Percentiles rank a stretch among this genome's conserved stretches.
These are phyloP conservation scores for Aspergillus coremiiformis DNA, from an alignment of 495 filamentous ascomycete species.

Conservation along the genomic window DNA sequence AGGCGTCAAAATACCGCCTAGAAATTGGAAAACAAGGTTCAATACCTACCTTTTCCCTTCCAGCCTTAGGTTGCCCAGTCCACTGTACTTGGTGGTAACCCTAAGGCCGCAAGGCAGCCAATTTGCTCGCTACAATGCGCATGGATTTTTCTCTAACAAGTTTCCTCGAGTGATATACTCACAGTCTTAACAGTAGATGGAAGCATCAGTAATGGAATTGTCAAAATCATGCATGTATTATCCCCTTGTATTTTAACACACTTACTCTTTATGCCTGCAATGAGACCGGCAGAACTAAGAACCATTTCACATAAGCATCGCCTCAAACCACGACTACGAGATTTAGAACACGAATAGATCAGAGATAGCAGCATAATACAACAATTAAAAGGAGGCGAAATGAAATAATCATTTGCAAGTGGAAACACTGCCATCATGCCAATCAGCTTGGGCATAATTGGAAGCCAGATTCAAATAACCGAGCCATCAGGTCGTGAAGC, in stretches of 20 bases:
- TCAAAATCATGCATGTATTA: neutral
- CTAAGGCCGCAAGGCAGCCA: too few species aligned
- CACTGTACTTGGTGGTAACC: too few species aligned
- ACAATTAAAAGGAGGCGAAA: neutral
- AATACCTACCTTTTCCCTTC: neutral
- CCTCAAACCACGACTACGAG: neutral
- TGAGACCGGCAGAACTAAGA: neutral
- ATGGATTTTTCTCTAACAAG: too few species aligned
- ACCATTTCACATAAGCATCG: neutral
- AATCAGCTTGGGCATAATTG: neutral
- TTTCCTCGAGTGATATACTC: too few species aligned
- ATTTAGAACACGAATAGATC: neutral
- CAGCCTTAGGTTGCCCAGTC: too few species aligned
- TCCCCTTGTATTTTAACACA: neutral
- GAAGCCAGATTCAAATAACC: neutral
- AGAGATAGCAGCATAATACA: neutral
- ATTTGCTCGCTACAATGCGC: too few species aligned
- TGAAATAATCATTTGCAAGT: neutral
- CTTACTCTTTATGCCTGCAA: neutral
- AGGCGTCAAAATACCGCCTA: constrained; percentile 4
- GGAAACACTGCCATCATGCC: neutral
- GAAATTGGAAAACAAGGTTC: neutral
- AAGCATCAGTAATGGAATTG: neutral
- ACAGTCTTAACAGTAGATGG: too few species aligned
- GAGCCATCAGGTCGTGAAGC: constrained; percentile 18